These are phyloP conservation scores for Cercophora sp. DNA, from an alignment of 495 filamentous ascomycete genomes.

Conservation along the genomic window DNA sequence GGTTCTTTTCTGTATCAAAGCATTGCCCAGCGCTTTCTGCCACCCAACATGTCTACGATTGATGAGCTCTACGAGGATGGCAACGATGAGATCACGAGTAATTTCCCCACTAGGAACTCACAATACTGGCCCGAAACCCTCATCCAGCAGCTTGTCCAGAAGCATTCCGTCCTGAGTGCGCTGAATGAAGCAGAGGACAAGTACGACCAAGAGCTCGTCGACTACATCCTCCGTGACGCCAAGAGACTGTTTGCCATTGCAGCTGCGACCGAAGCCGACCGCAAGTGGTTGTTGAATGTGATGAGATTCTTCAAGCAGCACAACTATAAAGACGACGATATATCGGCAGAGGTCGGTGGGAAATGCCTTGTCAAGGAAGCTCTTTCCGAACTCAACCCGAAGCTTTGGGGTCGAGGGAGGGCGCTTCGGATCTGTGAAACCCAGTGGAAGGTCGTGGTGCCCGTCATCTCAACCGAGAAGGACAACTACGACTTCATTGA, in stretches of 20 bases:
- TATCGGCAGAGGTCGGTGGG: not conserved
- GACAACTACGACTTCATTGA: conserved; percentile 12
- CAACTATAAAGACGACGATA: not conserved
- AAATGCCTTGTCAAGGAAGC: not conserved
- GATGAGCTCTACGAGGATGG: no score
- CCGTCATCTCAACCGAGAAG: conserved; percentile 8
- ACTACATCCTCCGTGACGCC: not conserved
- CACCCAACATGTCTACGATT: no score
- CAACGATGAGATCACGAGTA: no score
- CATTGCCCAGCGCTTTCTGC: no score
- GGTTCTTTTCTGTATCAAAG: no score
- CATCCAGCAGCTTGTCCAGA: not conserved
- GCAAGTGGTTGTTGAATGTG: not conserved
- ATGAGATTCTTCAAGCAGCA: conserved; percentile 1
- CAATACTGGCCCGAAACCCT: conserved; percentile 2
- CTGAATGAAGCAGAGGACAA: not conserved
- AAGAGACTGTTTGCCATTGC: conserved; percentile 8
- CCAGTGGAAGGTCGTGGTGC: conserved; percentile 16
- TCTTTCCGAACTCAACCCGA: not conserved
- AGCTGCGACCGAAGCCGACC: not conserved
- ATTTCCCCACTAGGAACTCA: not conserved
- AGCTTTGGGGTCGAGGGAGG: not conserved
- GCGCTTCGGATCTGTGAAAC: not conserved
- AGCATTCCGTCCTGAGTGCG: not conserved
- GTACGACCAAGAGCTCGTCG: not conserved